Percentiles rank a stretch among this genome's conserved stretches.
These are phyloP conservation scores for Parachaetomium inaequale DNA, from an alignment of 495 filamentous ascomycete genomes.

Conservation along the genomic window DNA sequence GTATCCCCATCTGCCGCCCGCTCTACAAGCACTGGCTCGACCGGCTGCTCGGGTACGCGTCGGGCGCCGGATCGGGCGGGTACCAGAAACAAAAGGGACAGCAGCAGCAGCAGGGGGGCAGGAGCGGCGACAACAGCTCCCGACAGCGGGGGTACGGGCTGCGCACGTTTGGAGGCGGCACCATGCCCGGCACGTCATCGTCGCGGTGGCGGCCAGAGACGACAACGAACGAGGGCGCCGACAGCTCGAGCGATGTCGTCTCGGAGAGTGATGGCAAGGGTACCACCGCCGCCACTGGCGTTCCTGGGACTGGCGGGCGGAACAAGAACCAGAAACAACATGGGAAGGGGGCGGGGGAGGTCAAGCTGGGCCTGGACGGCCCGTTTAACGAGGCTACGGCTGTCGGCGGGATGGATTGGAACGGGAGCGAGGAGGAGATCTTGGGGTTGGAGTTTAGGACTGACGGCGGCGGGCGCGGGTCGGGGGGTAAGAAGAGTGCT, in stretches of 20 bases:
- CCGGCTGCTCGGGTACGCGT: background rate
- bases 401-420: background rate
- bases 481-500: background rate
- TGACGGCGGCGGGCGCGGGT: no score
- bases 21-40: constrained; percentile 1
- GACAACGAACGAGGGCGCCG: background rate
- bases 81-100: background rate
- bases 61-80: background rate
- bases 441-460: background rate
- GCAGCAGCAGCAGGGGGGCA: background rate
- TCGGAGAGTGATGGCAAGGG: background rate
- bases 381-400: background rate
- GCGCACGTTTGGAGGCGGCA: background rate
- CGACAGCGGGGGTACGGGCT: background rate
- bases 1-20: background rate
- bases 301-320: background rate
- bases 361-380: background rate
- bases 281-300: background rate
- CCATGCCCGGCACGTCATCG: background rate
- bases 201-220: background rate
- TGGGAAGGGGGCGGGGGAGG: background rate
- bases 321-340: background rate
- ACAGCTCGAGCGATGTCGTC: background rate
- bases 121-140: background rate
- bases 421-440: background rate